Conservation (phyloP, 1,284 basidiomycete species). For the Mycosarcoma mackinlayi region DNA sequence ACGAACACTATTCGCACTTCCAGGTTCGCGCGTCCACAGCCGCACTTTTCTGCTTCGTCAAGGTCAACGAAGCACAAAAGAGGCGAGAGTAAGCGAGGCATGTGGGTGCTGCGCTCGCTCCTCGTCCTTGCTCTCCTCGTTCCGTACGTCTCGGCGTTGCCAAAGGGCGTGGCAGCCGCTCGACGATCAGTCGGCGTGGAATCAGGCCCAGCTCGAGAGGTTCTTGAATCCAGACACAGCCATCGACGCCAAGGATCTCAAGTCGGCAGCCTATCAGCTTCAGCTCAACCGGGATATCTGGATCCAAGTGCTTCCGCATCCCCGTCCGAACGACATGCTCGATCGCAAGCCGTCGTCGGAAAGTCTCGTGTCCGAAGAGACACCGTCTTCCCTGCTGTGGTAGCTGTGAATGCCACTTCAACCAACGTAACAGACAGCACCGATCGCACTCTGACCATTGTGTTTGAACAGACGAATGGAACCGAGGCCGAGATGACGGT, state of each 20-base stretch:
- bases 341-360: conserved; percentile 13
- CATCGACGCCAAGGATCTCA: background rate
- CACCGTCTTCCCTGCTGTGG: conserved; percentile 32
- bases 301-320: conserved; percentile 24
- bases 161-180: conserved; percentile 16
- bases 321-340: conserved; percentile 4
- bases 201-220: conserved; percentile 12
- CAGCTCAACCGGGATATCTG: conserved; percentile 32
- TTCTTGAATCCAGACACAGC: conserved; percentile 17
- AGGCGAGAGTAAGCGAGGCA: background rate
- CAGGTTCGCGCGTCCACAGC: conserved; percentile 10
- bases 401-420: conserved; percentile 19
- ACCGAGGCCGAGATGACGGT: conserved; percentile 17
- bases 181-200: conserved; percentile 29
- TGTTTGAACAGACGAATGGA: conserved; percentile 23
- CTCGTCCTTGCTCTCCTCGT: conserved; percentile 34
- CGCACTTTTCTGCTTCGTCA: conserved; percentile 6
- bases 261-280: background rate
- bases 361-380: conserved; percentile 22
- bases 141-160: conserved; percentile 35
- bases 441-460: conserved; percentile 25
- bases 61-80: background rate
- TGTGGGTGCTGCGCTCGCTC: conserved; percentile 38
- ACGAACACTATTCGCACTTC: conserved; percentile 11
- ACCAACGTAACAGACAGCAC: background rate